phyloP scores from a whole-genome alignment of 768 basidiomycete genomes.

The Amanita pseudoporphyria region DNA sequence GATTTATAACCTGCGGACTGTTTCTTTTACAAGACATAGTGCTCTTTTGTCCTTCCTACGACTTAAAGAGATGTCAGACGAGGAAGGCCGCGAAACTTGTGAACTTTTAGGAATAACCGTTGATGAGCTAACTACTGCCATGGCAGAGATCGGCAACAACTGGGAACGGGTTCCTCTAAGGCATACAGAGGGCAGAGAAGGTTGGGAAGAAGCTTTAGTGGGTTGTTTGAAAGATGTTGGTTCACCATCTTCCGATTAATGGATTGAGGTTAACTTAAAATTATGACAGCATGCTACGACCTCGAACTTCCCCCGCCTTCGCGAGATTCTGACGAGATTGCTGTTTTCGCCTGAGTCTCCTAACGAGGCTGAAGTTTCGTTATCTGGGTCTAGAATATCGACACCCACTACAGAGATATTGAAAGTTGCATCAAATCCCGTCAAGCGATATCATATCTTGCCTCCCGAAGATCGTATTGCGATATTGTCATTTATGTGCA shows the following conservation, averaged over 20 bases:
- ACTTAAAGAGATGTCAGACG: constrained; percentile 30
- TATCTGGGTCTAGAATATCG: constrained; percentile 38
- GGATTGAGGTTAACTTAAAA: constrained; percentile 4
- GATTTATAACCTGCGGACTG: constrained; percentile 83
- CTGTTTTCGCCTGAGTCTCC: constrained; percentile 57
- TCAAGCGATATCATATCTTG: constrained; percentile 64
- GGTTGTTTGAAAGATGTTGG: constrained; percentile 87
- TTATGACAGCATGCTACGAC: constrained; percentile 58
- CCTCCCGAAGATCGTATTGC: constrained; percentile 74
- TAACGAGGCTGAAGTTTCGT: constrained; percentile 32
- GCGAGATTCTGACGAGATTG: constrained; percentile 59
- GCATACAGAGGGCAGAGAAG: constrained; percentile 63
- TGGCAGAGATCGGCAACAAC: constrained; percentile 77
- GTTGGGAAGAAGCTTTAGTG: constrained; percentile 89
- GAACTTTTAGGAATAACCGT: constrained; percentile 46
- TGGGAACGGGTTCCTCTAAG: constrained; percentile 77
- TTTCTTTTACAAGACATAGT: constrained; percentile 65
- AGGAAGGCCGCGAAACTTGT: constrained; percentile 32
- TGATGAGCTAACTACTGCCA: constrained; percentile 53
- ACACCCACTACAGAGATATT: constrained; percentile 35
- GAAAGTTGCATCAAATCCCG: constrained; percentile 38
- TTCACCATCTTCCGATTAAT: constrained; percentile 12
- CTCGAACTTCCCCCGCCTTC: constrained; percentile 62
- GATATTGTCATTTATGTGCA: constrained; percentile 82
- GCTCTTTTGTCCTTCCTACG: constrained; percentile 59